Base-by-base conservation (phyloP, 2,329 filamentous ascomycete genomes). In the Neonectria magnoliae region DNA sequence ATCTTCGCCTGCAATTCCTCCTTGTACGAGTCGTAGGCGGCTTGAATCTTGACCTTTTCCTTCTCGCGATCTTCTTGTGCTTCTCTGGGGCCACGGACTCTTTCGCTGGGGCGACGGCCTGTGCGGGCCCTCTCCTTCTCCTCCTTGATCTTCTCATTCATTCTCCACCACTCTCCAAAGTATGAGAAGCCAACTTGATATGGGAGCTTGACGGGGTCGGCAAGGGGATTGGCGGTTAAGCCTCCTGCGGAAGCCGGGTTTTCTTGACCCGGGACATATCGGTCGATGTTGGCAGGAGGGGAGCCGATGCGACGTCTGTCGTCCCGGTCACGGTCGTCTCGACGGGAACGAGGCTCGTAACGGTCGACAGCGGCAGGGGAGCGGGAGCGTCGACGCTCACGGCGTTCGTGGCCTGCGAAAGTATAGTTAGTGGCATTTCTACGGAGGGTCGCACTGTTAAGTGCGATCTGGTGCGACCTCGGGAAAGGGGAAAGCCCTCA, bases 171-270 rank as follows among this genome's bases (percentile, higher is more conserved):
- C 78, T 95, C 92, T 18, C 92, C 90, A 73, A 93, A 95, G 78
- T 91, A 95, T 14, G 92, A 94, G 79, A 95, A 95, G 2, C 92
- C 92, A 60, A 94, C 92, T 76, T 95, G 92, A 67, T 91, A 94
- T 3, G 91, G 88, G 10, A 95, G 83, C 65, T 88, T 88, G 71
- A 91, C 84, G 2, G 92, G 92, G 67, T 95, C 91, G 13, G 87
- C 84, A 3, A 95, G 81, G 9, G 91, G 91, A 70, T 94, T 94
- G 18, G 83, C 79, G 1, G 83, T 74, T 22, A 82, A 41, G 10
- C 71, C 81, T 7, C 66, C 68, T 20, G 69, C 38, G 14, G 86
- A 79, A 18, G 86, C 81, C 36, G 75, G 75, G 62, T 75, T 79
- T 57, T 91, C 88, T 70, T 93, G 90, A 18, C 92, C 91, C 1